Conservation (phyloP, 495 filamentous ascomycete genomes). For the Parachaetomium inaequale region DNA sequence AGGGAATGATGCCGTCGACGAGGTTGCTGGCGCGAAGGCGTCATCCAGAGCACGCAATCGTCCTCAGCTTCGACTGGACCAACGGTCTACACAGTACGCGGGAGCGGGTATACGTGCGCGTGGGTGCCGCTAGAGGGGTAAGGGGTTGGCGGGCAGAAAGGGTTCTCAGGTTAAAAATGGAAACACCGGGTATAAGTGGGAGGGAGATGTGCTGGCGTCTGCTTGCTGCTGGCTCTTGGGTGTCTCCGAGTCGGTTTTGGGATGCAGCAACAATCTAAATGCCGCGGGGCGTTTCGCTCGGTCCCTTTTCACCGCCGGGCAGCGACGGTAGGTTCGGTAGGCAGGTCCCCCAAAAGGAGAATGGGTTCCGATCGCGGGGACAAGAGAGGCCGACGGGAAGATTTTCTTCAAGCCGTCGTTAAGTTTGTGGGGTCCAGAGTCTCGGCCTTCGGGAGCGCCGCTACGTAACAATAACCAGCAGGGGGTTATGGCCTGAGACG, state of each 20-base stretch:
- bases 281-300: background rate
- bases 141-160: background rate
- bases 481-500: background rate
- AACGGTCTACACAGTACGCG: background rate
- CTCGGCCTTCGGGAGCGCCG: slow-evolving; percentile 1
- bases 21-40: slow-evolving; percentile 22
- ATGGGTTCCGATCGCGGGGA: slow-evolving; percentile 14
- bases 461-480: background rate
- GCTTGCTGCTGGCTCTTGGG: background rate
- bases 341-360: slow-evolving; percentile 12
- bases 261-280: background rate
- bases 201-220: background rate
- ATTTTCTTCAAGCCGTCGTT: slow-evolving; percentile 2
- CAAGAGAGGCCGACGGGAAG: background rate
- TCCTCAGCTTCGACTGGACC: slow-evolving; percentile 22
- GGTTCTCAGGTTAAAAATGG: background rate
- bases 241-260: background rate
- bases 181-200: background rate
- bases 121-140: too few relatives aligned
- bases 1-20: slow-evolving; percentile 1
- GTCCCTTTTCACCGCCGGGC: background rate
- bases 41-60: slow-evolving; percentile 35
- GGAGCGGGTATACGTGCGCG: too few relatives aligned
- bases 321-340: background rate
- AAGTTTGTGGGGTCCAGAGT: slow-evolving; percentile 3